These are phyloP conservation scores for Lichtheimia hyalospora DNA, from an alignment of 371 early-diverging fungal genomes.

Conservation along the genomic window DNA sequence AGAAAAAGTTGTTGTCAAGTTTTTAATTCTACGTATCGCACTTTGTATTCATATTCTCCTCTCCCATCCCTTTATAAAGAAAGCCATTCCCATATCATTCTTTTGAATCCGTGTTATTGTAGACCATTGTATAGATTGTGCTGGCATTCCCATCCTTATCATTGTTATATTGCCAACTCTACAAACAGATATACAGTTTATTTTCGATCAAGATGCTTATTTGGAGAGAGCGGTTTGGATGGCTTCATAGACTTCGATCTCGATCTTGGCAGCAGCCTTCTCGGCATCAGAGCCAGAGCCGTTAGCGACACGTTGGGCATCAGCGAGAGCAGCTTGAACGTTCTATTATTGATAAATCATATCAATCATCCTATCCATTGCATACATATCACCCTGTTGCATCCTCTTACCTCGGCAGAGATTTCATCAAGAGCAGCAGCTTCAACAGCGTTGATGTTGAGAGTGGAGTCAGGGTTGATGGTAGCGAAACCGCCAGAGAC, in stretches of 20 bases:
- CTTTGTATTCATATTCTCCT: too few species aligned
- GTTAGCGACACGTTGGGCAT: conserved; percentile 73
- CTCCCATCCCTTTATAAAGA: too few species aligned
- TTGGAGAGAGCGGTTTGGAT: conserved; percentile 65
- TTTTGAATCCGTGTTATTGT: too few species aligned
- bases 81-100: too few species aligned
- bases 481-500: conserved; percentile 97
- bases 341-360: conserved; percentile 47
- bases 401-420: conserved; percentile 64
- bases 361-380: background rate
- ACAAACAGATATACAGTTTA: too few species aligned
- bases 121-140: too few species aligned
- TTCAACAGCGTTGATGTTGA: conserved; percentile 97
- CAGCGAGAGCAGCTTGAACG: conserved; percentile 77
- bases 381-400: background rate
- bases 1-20: too few species aligned
- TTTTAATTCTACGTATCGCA: too few species aligned
- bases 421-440: conserved; percentile 89
- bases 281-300: conserved; percentile 72
- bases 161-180: too few species aligned
- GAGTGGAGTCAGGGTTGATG: conserved; percentile 94
- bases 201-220: conserved; percentile 22
- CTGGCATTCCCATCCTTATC: too few species aligned
- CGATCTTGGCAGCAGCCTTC: conserved; percentile 84
- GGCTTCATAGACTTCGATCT: conserved; percentile 90